phyloP scores from a whole-genome alignment of 2,329 filamentous ascomycete species.

The Penicillium sp. region DNA sequence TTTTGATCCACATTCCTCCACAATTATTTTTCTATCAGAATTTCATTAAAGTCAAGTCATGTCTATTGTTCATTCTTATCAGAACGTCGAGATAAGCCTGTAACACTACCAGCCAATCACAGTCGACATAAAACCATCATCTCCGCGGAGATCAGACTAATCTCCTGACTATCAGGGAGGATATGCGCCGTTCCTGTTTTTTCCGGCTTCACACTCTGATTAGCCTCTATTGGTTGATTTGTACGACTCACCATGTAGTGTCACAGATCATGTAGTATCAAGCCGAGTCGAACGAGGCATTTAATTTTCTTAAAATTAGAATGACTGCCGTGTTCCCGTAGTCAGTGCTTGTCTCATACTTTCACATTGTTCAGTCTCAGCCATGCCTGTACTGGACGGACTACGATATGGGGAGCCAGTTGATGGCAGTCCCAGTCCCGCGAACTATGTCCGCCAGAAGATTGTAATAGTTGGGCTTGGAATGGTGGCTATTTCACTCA shows the following conservation, averaged over 20 bases:
- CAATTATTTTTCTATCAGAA: background rate
- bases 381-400: conserved; percentile 34
- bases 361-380: background rate
- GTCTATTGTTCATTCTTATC: background rate
- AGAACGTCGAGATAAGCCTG: conserved; percentile 3
- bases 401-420: conserved; percentile 25
- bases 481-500: conserved; percentile 88
- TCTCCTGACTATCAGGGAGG: background rate
- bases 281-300: background rate
- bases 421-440: conserved; percentile 17
- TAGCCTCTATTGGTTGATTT: background rate
- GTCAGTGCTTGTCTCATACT: background rate
- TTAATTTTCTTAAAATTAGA: conserved; percentile 11
- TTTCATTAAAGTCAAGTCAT: background rate
- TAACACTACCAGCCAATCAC: conserved; percentile 11
- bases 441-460: conserved; percentile 50
- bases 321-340: conserved; percentile 5
- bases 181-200: conserved; percentile 10
- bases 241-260: background rate
- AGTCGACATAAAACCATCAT: background rate
- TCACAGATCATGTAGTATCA: background rate
- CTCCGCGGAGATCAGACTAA: conserved; percentile 21
- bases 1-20: background rate
- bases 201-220: conserved; percentile 3
- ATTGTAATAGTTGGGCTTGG: conserved; percentile 83